Conservation (phyloP, 2,329 filamentous ascomycete genomes). For the Alternaria ethzedia region DNA sequence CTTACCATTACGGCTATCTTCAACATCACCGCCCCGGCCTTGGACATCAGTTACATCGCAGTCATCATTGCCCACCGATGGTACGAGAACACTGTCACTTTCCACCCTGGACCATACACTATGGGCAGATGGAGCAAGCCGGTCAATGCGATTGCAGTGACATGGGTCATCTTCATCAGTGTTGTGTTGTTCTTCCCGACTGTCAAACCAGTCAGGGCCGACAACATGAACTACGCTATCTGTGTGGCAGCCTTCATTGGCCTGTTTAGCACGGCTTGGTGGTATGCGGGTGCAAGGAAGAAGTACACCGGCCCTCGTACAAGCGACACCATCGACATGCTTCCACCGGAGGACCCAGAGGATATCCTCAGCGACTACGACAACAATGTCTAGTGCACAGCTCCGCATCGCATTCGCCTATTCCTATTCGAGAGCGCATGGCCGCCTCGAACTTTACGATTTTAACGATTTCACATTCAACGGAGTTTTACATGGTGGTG, state of each 20-base stretch:
- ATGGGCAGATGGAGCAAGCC: constrained; percentile 62
- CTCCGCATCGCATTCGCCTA: background rate
- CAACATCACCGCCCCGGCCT: constrained; percentile 55
- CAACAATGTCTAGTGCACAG: constrained; percentile 23
- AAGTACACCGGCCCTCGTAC: constrained; percentile 67
- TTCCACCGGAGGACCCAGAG: constrained; percentile 52
- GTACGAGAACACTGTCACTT: constrained; percentile 59
- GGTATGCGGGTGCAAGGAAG: constrained; percentile 51
- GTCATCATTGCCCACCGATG: constrained; percentile 65
- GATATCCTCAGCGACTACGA: constrained; percentile 46
- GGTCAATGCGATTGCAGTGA: constrained; percentile 63
- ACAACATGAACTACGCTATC: constrained; percentile 58
- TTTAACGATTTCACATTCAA: constrained; percentile 1
- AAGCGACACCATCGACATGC: constrained; percentile 56
- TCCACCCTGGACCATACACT: constrained; percentile 64
- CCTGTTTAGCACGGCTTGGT: constrained; percentile 54
- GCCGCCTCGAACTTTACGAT: background rate
- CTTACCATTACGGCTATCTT: constrained; percentile 59
- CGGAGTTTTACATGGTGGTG: background rate
- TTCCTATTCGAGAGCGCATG: background rate
- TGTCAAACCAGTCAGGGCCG: constrained; percentile 50
- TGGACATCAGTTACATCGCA: constrained; percentile 63
- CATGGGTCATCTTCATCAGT: constrained; percentile 69
- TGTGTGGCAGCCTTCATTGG: constrained; percentile 58
- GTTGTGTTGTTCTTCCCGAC: constrained; percentile 63